Conservation (phyloP, 2,329 filamentous ascomycete genomes). For the Trichophyton benhamiae region DNA sequence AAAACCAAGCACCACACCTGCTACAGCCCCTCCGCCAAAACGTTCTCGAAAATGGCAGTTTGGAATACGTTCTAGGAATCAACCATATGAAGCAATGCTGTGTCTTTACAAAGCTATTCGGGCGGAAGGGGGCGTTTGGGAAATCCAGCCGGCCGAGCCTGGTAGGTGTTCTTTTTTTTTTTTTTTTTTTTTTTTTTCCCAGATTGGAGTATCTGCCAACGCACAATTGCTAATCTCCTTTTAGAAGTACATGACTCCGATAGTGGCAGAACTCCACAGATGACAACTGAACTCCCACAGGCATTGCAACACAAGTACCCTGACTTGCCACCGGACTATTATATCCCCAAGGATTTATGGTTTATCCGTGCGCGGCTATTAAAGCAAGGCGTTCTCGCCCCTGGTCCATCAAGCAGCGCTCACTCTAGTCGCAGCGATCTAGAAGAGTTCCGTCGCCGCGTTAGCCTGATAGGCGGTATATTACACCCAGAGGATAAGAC, state of each 20-base stretch:
- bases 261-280: conserved; percentile 26
- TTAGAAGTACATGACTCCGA: conserved; percentile 20
- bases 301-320: conserved; percentile 35
- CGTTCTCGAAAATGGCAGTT: conserved; percentile 87
- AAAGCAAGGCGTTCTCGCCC: conserved; percentile 60
- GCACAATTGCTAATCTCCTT: not conserved
- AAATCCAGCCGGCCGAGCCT: conserved; percentile 40
- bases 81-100: conserved; percentile 83
- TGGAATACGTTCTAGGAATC: conserved; percentile 86
- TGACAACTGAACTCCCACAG: conserved; percentile 25
- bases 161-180: conserved; percentile 18
- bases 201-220: not conserved
- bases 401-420: conserved; percentile 30
- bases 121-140: conserved; percentile 81
- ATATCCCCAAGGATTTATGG: conserved; percentile 87
- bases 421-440: conserved; percentile 32
- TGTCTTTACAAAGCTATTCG: conserved; percentile 88
- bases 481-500: conserved; percentile 25
- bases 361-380: conserved; percentile 82
- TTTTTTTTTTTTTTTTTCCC: no score
- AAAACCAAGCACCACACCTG: conserved; percentile 45
- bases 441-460: conserved; percentile 30
- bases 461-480: conserved; percentile 24
- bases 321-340: conserved; percentile 49
- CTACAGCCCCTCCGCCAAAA: conserved; percentile 42